Evolutionary conservation across 768 basidiomycete species (phyloP).

Genomic region (Mycena filopes): DNA sequence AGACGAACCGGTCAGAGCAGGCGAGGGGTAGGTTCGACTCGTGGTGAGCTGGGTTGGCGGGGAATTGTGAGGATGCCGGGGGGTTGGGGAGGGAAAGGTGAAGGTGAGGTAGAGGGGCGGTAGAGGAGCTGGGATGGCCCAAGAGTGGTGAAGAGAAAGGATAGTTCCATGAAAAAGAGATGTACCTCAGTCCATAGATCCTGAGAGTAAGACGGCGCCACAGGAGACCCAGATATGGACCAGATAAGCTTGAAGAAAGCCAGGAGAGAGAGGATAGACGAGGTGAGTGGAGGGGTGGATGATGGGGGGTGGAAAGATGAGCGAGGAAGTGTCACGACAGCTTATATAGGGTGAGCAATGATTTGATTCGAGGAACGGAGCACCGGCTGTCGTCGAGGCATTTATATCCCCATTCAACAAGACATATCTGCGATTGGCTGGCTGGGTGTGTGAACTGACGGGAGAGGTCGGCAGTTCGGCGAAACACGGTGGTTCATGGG

Average conservation of each 20-base stretch:
- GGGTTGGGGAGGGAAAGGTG: not conserved
- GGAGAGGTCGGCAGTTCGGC: too few relatives aligned
- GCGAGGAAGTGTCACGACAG: not conserved
- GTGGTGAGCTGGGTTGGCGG: not conserved
- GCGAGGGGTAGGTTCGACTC: conserved; percentile 17
- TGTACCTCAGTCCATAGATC: too few relatives aligned
- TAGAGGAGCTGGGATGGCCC: too few relatives aligned
- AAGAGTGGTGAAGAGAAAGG: too few relatives aligned
- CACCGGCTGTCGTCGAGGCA: not conserved
- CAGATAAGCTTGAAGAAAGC: too few relatives aligned
- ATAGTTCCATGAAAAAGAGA: too few relatives aligned
- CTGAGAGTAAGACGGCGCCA: too few relatives aligned
- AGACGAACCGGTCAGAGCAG: conserved; percentile 14
- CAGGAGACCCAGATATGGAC: too few relatives aligned
- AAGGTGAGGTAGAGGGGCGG: not conserved
- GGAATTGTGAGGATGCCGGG: not conserved
- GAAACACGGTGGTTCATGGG: too few relatives aligned
- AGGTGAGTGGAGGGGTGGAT: not conserved
- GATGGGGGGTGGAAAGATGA: not conserved
- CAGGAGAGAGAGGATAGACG: not conserved
- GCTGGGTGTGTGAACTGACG: not conserved
- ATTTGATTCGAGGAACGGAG: not conserved
- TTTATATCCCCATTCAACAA: not conserved
- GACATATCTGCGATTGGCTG: conserved; percentile 2
- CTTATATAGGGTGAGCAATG: not conserved